These are phyloP conservation scores for Stagonosporopsis rhizophila DNA, from an alignment of 2,329 filamentous ascomycete species.

Conservation along the genomic window DNA sequence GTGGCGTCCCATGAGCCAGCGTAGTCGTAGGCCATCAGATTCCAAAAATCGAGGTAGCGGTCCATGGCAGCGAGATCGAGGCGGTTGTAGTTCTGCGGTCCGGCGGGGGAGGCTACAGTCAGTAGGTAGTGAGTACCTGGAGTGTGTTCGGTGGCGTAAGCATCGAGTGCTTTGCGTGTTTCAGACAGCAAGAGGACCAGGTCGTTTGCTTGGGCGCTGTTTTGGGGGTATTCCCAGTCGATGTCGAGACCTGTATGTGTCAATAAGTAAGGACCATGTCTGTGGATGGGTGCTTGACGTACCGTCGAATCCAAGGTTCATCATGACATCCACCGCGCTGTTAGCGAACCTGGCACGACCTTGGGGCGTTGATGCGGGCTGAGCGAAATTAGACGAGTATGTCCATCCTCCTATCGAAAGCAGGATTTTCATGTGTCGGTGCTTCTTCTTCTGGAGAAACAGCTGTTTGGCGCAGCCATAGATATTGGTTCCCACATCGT, in stretches of 20 bases:
- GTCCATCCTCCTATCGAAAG: constrained; percentile 52
- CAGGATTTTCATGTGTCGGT: constrained; percentile 47
- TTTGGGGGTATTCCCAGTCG: constrained; percentile 48
- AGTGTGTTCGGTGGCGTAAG: constrained; percentile 50
- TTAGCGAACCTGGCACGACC: constrained; percentile 45
- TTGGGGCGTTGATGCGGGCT: constrained; percentile 40
- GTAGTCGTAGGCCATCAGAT: constrained; percentile 87
- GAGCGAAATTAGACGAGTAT: constrained; percentile 47
- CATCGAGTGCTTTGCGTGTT: constrained; percentile 47
- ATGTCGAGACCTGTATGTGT: constrained; percentile 40
- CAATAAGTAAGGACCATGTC: neutral
- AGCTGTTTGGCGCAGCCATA: constrained; percentile 50
- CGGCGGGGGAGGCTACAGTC: constrained; percentile 55
- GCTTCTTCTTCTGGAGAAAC: constrained; percentile 45
- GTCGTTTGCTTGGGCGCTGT: constrained; percentile 43
- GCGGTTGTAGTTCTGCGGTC: constrained; percentile 54
- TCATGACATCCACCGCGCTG: constrained; percentile 42
- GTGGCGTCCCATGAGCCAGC: constrained; percentile 45
- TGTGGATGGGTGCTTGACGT: neutral
- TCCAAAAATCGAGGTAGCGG: constrained; percentile 59
- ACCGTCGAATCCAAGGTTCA: constrained; percentile 48
- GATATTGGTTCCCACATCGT: constrained; percentile 48
- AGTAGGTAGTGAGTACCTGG: constrained; percentile 54
- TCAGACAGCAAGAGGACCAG: constrained; percentile 44
- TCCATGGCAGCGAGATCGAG: constrained; percentile 56